Percentiles rank a stretch among this genome's conserved stretches.
Evolutionary conservation across 306 rosid species (phyloP).

Genomic region (Begonia fuchsioides): DNA sequence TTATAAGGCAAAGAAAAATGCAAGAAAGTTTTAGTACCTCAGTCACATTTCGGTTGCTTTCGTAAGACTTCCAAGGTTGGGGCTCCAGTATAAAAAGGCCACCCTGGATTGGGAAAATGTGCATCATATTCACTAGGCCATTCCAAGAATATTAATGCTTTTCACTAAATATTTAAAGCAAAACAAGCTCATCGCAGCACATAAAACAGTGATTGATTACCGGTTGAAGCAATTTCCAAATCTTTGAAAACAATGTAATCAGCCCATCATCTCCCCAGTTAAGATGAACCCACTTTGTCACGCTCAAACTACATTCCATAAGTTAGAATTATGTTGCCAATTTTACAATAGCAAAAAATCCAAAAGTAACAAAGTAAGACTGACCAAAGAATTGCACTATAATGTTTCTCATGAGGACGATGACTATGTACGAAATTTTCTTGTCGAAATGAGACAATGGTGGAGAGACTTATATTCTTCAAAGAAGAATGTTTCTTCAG

Average conservation of each 20-base stretch:
- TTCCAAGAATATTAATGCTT: too few relatives aligned
- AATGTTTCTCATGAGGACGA: constrained; percentile 32
- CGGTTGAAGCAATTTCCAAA: constrained; percentile 68
- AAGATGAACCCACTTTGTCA: constrained; percentile 89
- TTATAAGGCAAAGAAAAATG: not conserved
- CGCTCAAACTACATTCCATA: constrained; percentile 71
- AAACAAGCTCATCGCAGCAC: not conserved
- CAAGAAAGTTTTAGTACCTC: constrained; percentile 23
- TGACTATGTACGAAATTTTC: constrained; percentile 53
- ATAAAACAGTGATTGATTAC: constrained; percentile 19
- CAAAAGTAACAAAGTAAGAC: constrained; percentile 4
- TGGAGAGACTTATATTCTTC: constrained; percentile 23
- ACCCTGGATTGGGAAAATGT: constrained; percentile 34
- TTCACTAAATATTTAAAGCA: too few relatives aligned
- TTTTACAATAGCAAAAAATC: not conserved
- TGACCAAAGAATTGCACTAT: constrained; percentile 78
- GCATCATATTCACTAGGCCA: too few relatives aligned
- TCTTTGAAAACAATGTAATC: constrained; percentile 55
- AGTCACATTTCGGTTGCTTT: constrained; percentile 25
- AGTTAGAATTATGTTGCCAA: constrained; percentile 12
- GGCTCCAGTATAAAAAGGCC: constrained; percentile 89
- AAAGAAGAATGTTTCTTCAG: constrained; percentile 19
- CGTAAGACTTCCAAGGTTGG: constrained; percentile 93
- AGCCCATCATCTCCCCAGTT: constrained; percentile 96
- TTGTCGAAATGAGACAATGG: constrained; percentile 45